Evolutionary conservation across 192 early-diverging fungal species (phyloP).

Genomic region (Haplosporangium gracile): DNA sequence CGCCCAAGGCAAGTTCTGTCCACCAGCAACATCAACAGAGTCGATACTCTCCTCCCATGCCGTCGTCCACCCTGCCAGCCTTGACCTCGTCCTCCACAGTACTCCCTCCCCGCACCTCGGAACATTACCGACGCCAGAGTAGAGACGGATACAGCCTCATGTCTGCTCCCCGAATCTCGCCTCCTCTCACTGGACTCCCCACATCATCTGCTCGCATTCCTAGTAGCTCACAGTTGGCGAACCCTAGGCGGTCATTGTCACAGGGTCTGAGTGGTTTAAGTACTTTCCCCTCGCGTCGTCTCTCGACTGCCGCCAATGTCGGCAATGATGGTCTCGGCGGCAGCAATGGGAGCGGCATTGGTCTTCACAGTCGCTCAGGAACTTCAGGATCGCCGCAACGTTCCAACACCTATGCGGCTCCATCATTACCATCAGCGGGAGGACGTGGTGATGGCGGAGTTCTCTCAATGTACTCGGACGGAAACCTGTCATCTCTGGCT

Average conservation of each 20-base stretch:
- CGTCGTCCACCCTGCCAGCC: neutral
- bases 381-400: slow-evolving; percentile 16
- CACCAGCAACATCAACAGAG: neutral
- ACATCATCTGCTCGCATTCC: neutral
- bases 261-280: slow-evolving; percentile 4
- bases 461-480: neutral
- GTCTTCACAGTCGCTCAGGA: slow-evolving; percentile 25
- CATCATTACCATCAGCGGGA: neutral
- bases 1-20: neutral
- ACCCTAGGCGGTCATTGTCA: slow-evolving; percentile 21
- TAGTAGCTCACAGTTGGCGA: neutral
- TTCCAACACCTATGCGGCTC: neutral
- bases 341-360: neutral
- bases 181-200: slow-evolving; percentile 6
- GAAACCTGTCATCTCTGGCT: neutral
- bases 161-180: slow-evolving; percentile 32
- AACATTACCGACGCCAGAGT: slow-evolving; percentile 33
- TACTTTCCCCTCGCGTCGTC: slow-evolving; percentile 11
- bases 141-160: slow-evolving; percentile 31
- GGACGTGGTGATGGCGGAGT: neutral
- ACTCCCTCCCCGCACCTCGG: neutral
- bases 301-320: slow-evolving; percentile 9
- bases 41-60: slow-evolving; percentile 17
- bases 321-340: neutral
- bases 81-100: too few species aligned